phyloP scores from a whole-genome alignment of 2,329 filamentous ascomycete genomes.

The Penicillium sp. region DNA sequence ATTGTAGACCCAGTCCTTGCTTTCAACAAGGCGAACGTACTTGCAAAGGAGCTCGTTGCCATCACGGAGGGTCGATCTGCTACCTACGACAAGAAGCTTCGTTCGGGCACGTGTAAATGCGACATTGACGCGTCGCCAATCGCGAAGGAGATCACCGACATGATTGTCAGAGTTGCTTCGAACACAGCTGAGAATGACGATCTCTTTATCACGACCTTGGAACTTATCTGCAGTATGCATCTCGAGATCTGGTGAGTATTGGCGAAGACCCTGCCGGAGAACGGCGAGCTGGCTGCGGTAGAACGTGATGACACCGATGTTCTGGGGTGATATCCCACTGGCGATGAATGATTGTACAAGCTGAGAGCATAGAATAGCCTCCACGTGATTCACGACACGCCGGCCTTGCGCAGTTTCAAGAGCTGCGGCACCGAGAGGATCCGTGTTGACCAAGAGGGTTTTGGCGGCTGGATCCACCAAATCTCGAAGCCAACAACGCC shows the following conservation, averaged over 20 bases:
- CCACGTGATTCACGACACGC: conserved; percentile 85
- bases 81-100: conserved; percentile 88
- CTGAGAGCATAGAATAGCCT: conserved; percentile 76
- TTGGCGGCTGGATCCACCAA: conserved; percentile 71
- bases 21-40: conserved; percentile 78
- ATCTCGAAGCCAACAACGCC: conserved; percentile 75
- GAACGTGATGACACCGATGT: conserved; percentile 95
- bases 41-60: conserved; percentile 74
- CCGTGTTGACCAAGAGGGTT: conserved; percentile 89
- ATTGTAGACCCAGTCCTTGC: conserved; percentile 78
- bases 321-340: conserved; percentile 71
- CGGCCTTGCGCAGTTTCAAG: conserved; percentile 73
- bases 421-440: conserved; percentile 66
- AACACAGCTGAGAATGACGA: conserved; percentile 84
- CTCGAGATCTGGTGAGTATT: conserved; percentile 68
- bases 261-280: conserved; percentile 72
- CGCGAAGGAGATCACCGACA: conserved; percentile 89
- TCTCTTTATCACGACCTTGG: conserved; percentile 93
- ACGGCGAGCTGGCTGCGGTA: conserved; percentile 91
- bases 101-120: conserved; percentile 91
- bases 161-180: conserved; percentile 79
- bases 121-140: conserved; percentile 93
- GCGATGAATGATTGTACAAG: conserved; percentile 79
- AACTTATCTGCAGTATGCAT: conserved; percentile 98
- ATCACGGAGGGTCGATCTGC: conserved; percentile 71